Percentiles rank a stretch among this genome's conserved stretches.
phyloP scores from a whole-genome alignment of 208 protist species.

The Eutreptiella sp. region DNA sequence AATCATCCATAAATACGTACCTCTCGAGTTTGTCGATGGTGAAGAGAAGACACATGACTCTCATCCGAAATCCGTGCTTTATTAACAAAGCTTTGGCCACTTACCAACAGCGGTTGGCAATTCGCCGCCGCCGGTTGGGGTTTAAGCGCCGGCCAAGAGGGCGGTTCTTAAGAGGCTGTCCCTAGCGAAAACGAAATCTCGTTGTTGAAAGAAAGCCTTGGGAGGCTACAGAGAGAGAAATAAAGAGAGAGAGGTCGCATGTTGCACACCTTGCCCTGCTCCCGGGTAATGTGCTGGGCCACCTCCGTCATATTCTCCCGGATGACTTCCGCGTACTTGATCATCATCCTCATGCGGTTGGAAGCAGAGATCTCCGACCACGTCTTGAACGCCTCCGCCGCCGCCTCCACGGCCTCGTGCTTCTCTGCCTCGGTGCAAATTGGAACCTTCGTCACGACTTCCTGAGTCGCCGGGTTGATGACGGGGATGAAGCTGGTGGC shows the following conservation, averaged over 20 bases:
- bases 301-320: conserved; percentile 55
- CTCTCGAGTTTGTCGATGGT: no score
- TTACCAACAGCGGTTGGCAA: no score
- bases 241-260: not conserved
- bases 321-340: conserved; percentile 60
- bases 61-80: no score
- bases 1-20: no score
- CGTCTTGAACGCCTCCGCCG: conserved; percentile 43
- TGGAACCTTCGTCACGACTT: conserved; percentile 58
- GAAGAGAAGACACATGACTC: no score
- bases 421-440: conserved; percentile 64
- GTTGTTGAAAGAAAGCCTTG: no score
- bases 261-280: conserved; percentile 72
- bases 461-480: conserved; percentile 65
- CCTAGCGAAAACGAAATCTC: not conserved
- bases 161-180: not conserved
- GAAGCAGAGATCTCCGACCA: conserved; percentile 54
- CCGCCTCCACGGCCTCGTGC: conserved; percentile 45
- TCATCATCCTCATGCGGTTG: conserved; percentile 56
- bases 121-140: no score
- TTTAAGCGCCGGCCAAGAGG: no score
- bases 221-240: no score
- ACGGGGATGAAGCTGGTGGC: conserved; percentile 48
- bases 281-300: conserved; percentile 55
- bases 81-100: no score